A percentile compares a stretch with the other conserved stretches of the same genome.
Evolutionary conservation across 164 flowering plant genomes (phyloP).

Genomic region (Annona cherimola): DNA sequence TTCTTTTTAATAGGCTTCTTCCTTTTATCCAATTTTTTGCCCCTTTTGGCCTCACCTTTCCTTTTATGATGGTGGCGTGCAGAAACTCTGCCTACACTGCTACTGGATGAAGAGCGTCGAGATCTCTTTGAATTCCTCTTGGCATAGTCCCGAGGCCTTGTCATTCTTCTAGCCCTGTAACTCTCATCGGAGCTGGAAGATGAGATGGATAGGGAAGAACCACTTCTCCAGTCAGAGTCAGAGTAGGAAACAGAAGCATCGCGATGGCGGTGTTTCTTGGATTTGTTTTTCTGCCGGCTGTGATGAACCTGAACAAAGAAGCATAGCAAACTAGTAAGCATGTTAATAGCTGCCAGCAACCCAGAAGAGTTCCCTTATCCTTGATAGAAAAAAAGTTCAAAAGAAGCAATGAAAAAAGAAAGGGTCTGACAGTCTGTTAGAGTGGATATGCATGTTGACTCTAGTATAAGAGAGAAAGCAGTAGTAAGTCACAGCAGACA

Average conservation of each 20-base stretch:
- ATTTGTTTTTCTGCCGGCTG: slow-evolving; percentile 29
- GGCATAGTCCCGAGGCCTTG: slow-evolving; percentile 22
- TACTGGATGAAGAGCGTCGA: slow-evolving; percentile 23
- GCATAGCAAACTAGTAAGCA: neutral
- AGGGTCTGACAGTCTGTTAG: neutral
- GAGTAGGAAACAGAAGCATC: slow-evolving; percentile 40
- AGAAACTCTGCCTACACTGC: slow-evolving; percentile 17
- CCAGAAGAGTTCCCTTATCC: neutral
- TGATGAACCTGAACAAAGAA: slow-evolving; percentile 2
- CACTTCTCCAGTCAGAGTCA: slow-evolving; percentile 22
- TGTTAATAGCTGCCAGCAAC: neutral
- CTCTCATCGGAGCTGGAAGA: slow-evolving; percentile 45
- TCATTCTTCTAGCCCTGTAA: slow-evolving; percentile 25
- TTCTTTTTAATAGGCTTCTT: slow-evolving; percentile 15
- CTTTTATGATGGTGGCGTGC: slow-evolving; percentile 28
- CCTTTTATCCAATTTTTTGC: slow-evolving; percentile 17
- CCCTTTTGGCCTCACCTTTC: slow-evolving; percentile 36
- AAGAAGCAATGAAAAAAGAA: neutral
- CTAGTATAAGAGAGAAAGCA: neutral
- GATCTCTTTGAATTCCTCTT: slow-evolving; percentile 43
- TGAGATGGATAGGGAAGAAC: slow-evolving; percentile 26
- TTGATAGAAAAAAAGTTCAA: no score
- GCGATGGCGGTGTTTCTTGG: slow-evolving; percentile 49
- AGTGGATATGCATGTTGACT: neutral
- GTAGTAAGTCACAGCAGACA: neutral